Evolutionary conservation across 1,139 yeast genomes (phyloP), one percentile per base, ranked within the genome.

Genomic region (Yamadazyma diospyri): DNA sequence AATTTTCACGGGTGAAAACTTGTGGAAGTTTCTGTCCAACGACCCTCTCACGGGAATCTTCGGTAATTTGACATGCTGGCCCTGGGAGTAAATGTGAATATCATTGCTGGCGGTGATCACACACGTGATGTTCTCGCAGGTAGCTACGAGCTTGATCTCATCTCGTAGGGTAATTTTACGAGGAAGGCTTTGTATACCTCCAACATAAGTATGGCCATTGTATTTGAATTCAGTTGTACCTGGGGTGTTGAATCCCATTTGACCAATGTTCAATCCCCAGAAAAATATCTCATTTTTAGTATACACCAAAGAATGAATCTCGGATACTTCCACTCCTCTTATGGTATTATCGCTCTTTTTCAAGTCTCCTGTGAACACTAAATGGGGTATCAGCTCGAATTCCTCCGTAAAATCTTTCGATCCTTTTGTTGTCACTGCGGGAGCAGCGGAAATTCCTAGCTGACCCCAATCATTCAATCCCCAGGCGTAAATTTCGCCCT

Each of bases 191-290:
- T 63, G 65, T 1, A 61, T 33, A 22, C 55, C 47, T 5, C 76
- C 76, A 45, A 57, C 61, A 33, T 48, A 50, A 4, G 51, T 39
- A 2, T 53, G 48, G 28, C 58, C 59, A 20, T 55, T 53, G 2
- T 60, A 37, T 19, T 56, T 56, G 28, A 58, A 53, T 11, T 62
- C 65, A 3, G 33, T 16, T 3, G 23, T 27, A 3, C 31, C 34
- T 8, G 21, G 3, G 4, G 34, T 33, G 6, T 56, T 39, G 29
- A 76, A 66, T 1, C 94, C 95, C 80, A 89, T 79, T 52, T 89
- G 97, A 0, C 97, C 97, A 19, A 78, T 61, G 51, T 87, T 85
- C 20, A 82, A 59, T 1, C 97, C 97, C 95, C 95, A 87, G 24
- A 78, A 59, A 41, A 64, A 75, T 6, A 87, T 47, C 8, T 69